Conservation (phyloP, 2,329 filamentous ascomycete genomes). For the Paraphoma sp. region DNA sequence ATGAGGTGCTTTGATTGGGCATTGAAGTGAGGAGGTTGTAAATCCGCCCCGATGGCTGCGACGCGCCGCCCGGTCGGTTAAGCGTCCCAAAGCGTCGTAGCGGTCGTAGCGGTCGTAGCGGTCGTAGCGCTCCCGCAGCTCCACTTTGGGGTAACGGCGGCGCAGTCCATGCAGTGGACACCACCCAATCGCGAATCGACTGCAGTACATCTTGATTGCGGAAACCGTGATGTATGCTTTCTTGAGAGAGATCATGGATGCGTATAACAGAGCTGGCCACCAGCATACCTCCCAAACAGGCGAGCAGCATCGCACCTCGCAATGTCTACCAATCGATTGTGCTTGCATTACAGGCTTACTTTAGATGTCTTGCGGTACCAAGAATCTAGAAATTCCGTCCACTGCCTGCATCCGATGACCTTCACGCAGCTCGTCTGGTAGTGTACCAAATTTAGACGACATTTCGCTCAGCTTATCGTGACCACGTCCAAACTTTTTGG, state of each 20-base stretch:
- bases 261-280: too few relatives aligned
- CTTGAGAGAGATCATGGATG: too few relatives aligned
- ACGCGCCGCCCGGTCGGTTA: slow-evolving; percentile 21
- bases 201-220: too few relatives aligned
- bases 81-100: slow-evolving; percentile 20
- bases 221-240: too few relatives aligned
- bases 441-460: not conserved
- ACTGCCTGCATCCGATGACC: not conserved
- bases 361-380: not conserved
- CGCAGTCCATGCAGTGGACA: too few relatives aligned
- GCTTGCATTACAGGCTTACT: too few relatives aligned
- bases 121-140: slow-evolving; percentile 7
- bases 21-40: slow-evolving; percentile 29
- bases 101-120: slow-evolving; percentile 23
- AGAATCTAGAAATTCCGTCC: not conserved
- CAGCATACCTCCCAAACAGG: too few relatives aligned
- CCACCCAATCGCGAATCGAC: too few relatives aligned
- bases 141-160: not conserved
- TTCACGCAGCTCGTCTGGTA: not conserved
- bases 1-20: slow-evolving; percentile 38
- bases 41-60: slow-evolving; percentile 24
- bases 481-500: not conserved
- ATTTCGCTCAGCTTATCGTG: not conserved
- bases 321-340: too few relatives aligned
- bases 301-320: too few relatives aligned